Evolutionary conservation across 1,284 basidiomycete genomes (phyloP).

Genomic region (Tilletiaria anomala): DNA sequence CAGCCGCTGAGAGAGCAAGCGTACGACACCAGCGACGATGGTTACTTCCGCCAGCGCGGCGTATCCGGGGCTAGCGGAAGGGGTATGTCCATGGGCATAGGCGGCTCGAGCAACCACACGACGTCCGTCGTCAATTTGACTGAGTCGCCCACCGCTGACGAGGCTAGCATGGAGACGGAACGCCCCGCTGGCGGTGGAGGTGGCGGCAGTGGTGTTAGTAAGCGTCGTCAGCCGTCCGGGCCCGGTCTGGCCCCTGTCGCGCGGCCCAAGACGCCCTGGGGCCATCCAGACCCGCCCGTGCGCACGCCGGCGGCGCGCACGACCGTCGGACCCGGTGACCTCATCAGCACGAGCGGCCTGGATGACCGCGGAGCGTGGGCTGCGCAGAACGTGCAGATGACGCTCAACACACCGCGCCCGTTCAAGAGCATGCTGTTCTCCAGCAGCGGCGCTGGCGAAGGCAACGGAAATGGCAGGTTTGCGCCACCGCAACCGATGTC

Average conservation of each 20-base stretch:
- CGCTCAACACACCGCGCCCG: conserved; percentile 13
- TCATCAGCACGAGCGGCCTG: no score
- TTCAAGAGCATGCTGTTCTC: background rate
- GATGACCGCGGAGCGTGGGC: no score
- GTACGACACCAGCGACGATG: no score
- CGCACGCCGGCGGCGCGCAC: conserved; percentile 23
- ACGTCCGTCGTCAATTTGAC: no score
- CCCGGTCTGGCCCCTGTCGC: conserved; percentile 1
- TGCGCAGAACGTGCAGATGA: no score
- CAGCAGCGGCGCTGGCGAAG: background rate
- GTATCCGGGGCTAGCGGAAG: no score
- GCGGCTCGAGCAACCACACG: conserved; percentile 7
- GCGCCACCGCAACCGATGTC: background rate
- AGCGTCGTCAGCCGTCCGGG: no score
- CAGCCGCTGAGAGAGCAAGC: no score
- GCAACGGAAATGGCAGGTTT: background rate
- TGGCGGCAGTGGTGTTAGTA: background rate
- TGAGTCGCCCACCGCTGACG: no score
- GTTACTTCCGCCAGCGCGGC: no score
- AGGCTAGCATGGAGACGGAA: conserved; percentile 1
- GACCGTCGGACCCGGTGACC: conserved; percentile 43
- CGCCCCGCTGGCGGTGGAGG: no score
- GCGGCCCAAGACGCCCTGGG: conserved; percentile 30
- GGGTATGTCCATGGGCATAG: no score
- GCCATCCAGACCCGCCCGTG: conserved; percentile 26